These are phyloP conservation scores for Tylopilus sp. DNA, from an alignment of 768 basidiomycete species.

Conservation along the genomic window DNA sequence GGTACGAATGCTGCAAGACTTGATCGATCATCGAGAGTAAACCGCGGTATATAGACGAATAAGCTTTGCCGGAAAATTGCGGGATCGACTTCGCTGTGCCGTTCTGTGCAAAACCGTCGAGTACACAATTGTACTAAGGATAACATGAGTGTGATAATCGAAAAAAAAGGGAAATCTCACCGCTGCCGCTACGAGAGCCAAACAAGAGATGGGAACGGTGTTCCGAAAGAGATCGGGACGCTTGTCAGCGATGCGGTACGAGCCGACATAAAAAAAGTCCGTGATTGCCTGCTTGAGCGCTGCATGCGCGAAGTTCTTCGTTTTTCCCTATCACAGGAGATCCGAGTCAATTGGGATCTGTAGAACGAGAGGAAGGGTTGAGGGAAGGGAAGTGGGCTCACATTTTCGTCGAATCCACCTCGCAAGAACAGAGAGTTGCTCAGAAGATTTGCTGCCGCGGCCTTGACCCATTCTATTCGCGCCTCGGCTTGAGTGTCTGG, in stretches of 20 bases:
- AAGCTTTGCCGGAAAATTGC: background rate
- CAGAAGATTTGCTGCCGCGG: background rate
- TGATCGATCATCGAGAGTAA: background rate
- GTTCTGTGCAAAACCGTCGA: background rate
- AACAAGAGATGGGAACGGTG: too few species aligned
- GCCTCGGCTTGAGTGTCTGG: background rate
- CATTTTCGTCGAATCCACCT: background rate
- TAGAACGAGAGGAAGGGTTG: too few species aligned
- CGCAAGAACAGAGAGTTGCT: background rate
- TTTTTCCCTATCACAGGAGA: too few species aligned
- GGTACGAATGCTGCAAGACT: background rate
- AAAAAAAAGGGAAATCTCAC: too few species aligned
- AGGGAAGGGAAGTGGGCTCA: background rate
- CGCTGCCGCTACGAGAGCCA: too few species aligned
- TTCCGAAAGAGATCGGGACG: too few species aligned
- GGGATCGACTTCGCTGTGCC: background rate
- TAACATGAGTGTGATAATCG: too few species aligned
- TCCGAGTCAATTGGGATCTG: too few species aligned
- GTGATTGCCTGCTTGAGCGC: too few species aligned
- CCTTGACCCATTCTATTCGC: background rate
- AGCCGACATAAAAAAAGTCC: too few species aligned
- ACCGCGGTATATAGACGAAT: background rate
- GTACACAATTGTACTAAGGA: background rate
- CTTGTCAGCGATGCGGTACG: too few species aligned
- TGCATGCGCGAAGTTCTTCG: too few species aligned